phyloP scores from a whole-genome alignment of 257 asterid genomes.

The Perilla frutescens region DNA sequence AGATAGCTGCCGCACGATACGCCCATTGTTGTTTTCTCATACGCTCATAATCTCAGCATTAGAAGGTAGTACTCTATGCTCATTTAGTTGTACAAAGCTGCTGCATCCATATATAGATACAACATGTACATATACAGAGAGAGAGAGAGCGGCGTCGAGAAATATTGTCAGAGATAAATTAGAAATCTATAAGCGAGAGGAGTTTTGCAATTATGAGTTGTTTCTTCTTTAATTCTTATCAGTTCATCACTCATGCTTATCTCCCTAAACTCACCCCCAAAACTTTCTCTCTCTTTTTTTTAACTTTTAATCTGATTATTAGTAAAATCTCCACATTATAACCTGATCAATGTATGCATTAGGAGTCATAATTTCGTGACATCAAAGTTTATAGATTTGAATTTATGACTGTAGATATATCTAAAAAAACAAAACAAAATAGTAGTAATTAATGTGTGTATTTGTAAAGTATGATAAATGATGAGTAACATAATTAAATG shows the following conservation, averaged over 20 bases:
- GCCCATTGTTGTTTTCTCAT: constrained; percentile 62
- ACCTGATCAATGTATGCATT: too few species aligned
- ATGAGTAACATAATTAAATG: too few species aligned
- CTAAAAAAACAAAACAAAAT: too few species aligned
- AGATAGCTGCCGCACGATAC: constrained; percentile 55
- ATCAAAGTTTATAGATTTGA: too few species aligned
- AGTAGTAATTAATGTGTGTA: too few species aligned
- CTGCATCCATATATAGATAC: constrained; percentile 4
- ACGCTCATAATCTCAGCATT: constrained; percentile 39
- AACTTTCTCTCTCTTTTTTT: too few species aligned
- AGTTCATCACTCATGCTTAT: background rate
- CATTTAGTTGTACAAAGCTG: constrained; percentile 39
- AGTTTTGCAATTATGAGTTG: constrained; percentile 13
- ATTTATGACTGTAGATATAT: too few species aligned
- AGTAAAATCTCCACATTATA: too few species aligned
- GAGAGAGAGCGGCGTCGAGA: constrained; percentile 30
- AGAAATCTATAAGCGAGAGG: constrained; percentile 17
- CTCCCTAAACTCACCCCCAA: background rate
- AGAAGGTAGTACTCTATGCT: constrained; percentile 34
- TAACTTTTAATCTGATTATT: too few species aligned
- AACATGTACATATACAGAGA: background rate
- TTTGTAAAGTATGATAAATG: too few species aligned
- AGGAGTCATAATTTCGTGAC: too few species aligned
- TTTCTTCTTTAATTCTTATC: constrained; percentile 14
- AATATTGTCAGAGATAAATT: constrained; percentile 1